These are phyloP conservation scores for Fusarium mangiferae DNA, from an alignment of 2,329 filamentous ascomycete species.

Conservation along the genomic window DNA sequence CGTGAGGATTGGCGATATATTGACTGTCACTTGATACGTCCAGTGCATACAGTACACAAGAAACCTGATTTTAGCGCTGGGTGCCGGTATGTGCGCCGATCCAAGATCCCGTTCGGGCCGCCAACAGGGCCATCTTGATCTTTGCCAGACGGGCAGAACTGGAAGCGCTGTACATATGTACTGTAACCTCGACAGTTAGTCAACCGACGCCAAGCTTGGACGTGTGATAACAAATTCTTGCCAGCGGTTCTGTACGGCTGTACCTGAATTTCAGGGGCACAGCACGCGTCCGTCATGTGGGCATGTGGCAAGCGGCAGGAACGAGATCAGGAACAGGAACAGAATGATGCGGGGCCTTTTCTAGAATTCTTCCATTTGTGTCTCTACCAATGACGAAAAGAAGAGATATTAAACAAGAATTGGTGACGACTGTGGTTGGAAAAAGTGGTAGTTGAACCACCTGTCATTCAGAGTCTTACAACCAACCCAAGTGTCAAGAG, in stretches of 20 bases:
- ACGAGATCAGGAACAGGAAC: slow-evolving; percentile 39
- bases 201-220: background rate
- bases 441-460: background rate
- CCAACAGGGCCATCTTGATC: slow-evolving; percentile 27
- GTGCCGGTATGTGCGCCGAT: slow-evolving; percentile 37
- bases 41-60: background rate
- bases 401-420: background rate
- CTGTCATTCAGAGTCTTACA: background rate
- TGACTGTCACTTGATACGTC: background rate
- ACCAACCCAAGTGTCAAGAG: background rate
- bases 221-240: background rate
- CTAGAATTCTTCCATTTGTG: slow-evolving; percentile 42
- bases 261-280: slow-evolving; percentile 16
- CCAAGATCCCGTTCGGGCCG: slow-evolving; percentile 43
- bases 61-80: slow-evolving; percentile 35
- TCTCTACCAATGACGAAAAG: slow-evolving; percentile 24
- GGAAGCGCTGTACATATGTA: background rate
- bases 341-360: slow-evolving; percentile 40
- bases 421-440: background rate
- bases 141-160: background rate
- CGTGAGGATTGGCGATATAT: background rate
- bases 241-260: background rate
- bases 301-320: slow-evolving; percentile 31
- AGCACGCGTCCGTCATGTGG: slow-evolving; percentile 16
- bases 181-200: background rate